Percentiles rank a stretch among this genome's conserved stretches.
Conservation (phyloP, 805 yeast species). For the Nakazawaea peltata region DNA sequence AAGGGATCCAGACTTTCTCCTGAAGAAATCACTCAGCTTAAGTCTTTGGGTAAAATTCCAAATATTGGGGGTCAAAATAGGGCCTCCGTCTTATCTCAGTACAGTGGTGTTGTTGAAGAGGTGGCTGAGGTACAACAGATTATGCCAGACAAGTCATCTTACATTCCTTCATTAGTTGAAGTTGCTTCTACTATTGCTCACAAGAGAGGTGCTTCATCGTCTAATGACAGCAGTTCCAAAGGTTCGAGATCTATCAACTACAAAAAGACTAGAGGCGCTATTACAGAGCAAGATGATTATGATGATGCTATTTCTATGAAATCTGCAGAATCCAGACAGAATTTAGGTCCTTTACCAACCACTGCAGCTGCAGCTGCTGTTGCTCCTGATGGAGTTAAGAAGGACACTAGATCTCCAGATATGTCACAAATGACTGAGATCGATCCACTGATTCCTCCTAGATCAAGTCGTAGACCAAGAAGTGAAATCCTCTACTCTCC, state of each 20-base stretch:
- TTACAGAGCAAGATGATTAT: conserved; percentile 11
- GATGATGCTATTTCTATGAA: conserved; percentile 17
- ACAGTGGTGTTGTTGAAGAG: conserved; percentile 28
- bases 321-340: conserved; percentile 10
- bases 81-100: conserved; percentile 24
- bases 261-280: conserved; percentile 9
- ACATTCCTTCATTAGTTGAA: conserved; percentile 10
- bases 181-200: conserved; percentile 8
- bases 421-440: conserved; percentile 17
- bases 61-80: conserved; percentile 10
- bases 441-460: conserved; percentile 19
- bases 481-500: conserved; percentile 2
- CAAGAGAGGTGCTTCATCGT: conserved; percentile 14
- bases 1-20: conserved; percentile 4
- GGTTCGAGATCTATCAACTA: conserved; percentile 9
- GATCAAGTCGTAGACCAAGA: conserved; percentile 23
- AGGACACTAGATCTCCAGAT: conserved; percentile 16
- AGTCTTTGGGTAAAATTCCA: conserved; percentile 4
- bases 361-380: neutral
- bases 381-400: neutral
- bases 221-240: conserved; percentile 10
- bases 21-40: conserved; percentile 5
- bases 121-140: conserved; percentile 26
- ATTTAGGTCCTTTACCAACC: conserved; percentile 15
- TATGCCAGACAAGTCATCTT: conserved; percentile 17